Percentiles rank a stretch among this genome's conserved stretches.
phyloP scores from a whole-genome alignment of 2,329 filamentous ascomycete species.

The Penicillium sclerotigenum region DNA sequence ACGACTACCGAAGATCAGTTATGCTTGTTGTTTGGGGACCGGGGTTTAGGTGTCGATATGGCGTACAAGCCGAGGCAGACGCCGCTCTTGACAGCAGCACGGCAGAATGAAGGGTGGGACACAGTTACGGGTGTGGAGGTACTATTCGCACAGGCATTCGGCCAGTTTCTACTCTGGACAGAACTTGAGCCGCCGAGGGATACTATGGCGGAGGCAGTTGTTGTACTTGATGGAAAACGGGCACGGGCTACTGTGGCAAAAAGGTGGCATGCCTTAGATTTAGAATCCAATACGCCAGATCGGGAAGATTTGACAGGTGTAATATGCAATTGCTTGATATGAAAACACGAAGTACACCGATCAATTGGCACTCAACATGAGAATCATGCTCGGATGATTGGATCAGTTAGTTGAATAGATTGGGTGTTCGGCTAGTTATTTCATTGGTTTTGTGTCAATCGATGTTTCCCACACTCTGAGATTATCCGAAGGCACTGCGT shows the following conservation, averaged over 20 bases:
- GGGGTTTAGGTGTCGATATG: slow-evolving; percentile 22
- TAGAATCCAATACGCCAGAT: not conserved
- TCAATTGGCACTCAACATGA: not conserved
- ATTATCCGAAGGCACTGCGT: not conserved
- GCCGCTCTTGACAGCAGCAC: slow-evolving; percentile 16
- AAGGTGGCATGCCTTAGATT: not conserved
- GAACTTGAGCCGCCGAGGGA: slow-evolving; percentile 6
- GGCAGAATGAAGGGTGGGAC: slow-evolving; percentile 12
- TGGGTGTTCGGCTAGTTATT: not conserved
- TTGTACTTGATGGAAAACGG: slow-evolving; percentile 4
- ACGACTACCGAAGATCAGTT: slow-evolving; percentile 17
- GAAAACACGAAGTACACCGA: not conserved
- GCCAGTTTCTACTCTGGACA: slow-evolving; percentile 27
- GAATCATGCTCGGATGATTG: not conserved
- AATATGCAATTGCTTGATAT: not conserved
- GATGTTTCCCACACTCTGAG: not conserved
- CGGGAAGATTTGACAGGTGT: not conserved
- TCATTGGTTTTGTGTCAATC: not conserved
- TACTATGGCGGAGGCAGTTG: slow-evolving; percentile 10
- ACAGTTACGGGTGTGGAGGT: slow-evolving; percentile 27
- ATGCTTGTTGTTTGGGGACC: slow-evolving; percentile 9
- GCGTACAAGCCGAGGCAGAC: slow-evolving; percentile 23
- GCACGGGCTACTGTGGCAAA: not conserved
- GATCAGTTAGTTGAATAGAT: not conserved
- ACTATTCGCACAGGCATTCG: slow-evolving; percentile 24